phyloP scores from a whole-genome alignment of 2,329 filamentous ascomycete species.

The Aspergillus fischeri region DNA sequence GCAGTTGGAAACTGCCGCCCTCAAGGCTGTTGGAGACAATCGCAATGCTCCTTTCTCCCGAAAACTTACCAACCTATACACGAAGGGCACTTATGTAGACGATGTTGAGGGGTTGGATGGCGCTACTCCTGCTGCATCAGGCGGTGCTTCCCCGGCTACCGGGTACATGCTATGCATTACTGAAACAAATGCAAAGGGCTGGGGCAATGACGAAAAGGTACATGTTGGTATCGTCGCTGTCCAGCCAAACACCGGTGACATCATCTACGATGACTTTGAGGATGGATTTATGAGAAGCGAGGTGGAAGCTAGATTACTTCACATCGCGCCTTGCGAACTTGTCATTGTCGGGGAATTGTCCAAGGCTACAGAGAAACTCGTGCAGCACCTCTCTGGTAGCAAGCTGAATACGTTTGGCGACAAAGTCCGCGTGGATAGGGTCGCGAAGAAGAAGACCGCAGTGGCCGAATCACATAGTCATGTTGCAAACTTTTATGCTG shows the following conservation, averaged over 20 bases:
- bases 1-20: slow-evolving; percentile 88
- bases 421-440: slow-evolving; percentile 76
- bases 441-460: slow-evolving; percentile 72
- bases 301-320: slow-evolving; percentile 88
- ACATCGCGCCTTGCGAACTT: slow-evolving; percentile 94
- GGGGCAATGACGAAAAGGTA: slow-evolving; percentile 87
- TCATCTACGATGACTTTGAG: slow-evolving; percentile 93
- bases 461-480: slow-evolving; percentile 82
- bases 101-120: slow-evolving; percentile 76
- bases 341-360: slow-evolving; percentile 88
- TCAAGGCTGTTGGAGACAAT: slow-evolving; percentile 95
- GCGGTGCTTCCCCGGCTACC: slow-evolving; percentile 55
- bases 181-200: slow-evolving; percentile 73
- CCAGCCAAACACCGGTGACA: slow-evolving; percentile 90
- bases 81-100: slow-evolving; percentile 95
- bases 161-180: slow-evolving; percentile 95
- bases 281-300: slow-evolving; percentile 97
- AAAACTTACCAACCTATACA: slow-evolving; percentile 94
- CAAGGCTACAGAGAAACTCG: slow-evolving; percentile 84
- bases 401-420: slow-evolving; percentile 92
- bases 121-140: slow-evolving; percentile 52
- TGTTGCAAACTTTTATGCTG: slow-evolving; percentile 88
- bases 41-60: slow-evolving; percentile 86
- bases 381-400: slow-evolving; percentile 83
- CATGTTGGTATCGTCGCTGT: slow-evolving; percentile 89